Evolutionary conservation across 2,329 filamentous ascomycete genomes (phyloP).

Genomic region (Corinectria fuckeliana): DNA sequence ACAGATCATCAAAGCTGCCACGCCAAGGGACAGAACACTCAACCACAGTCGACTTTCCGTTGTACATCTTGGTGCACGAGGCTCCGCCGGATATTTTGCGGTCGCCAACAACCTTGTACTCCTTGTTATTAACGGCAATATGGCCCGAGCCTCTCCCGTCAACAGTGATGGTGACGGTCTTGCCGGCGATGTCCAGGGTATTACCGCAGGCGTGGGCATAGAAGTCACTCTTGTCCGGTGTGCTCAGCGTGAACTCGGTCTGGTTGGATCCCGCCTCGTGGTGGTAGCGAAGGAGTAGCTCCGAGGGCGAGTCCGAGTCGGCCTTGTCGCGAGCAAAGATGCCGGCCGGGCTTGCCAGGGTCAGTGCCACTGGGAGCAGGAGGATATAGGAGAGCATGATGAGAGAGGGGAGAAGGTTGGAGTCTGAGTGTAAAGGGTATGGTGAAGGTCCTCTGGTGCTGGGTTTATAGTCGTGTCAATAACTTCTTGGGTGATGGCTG

Average conservation of each 20-base stretch:
- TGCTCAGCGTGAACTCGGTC: background rate
- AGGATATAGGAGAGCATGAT: background rate
- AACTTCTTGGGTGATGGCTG: too few relatives aligned
- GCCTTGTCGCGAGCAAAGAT: background rate
- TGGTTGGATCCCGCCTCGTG: background rate
- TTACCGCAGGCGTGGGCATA: background rate
- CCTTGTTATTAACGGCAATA: background rate
- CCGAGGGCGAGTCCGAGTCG: background rate
- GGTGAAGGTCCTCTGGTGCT: background rate
- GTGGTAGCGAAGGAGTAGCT: background rate
- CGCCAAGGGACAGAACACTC: background rate
- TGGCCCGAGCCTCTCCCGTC: background rate
- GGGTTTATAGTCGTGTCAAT: background rate
- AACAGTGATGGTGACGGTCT: background rate
- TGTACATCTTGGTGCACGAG: background rate
- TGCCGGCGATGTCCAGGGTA: background rate
- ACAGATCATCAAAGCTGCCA: background rate
- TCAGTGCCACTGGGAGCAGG: background rate
- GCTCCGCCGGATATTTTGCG: background rate
- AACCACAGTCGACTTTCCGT: background rate
- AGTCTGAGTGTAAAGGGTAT: background rate
- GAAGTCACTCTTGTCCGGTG: background rate
- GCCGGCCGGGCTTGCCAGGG: background rate
- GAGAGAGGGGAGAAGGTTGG: background rate
- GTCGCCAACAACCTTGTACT: background rate